Conservation (phyloP, 2,329 filamentous ascomycete genomes). For the Penicillium fuscoglaucum region DNA sequence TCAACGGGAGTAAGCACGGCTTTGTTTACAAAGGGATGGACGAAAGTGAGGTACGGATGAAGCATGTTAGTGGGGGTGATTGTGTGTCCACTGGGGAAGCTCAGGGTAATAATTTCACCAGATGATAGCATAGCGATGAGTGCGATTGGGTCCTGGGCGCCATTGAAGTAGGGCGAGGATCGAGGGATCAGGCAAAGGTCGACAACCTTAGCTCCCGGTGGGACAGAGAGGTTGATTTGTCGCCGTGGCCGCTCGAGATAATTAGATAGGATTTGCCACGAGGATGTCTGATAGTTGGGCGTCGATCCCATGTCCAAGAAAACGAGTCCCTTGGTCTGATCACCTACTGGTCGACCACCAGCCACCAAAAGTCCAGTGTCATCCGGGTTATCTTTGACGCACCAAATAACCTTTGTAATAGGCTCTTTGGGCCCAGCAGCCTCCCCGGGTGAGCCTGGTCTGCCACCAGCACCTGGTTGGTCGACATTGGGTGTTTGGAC, state of each 20-base stretch:
- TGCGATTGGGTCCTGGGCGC: conserved; percentile 87
- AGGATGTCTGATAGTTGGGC: conserved; percentile 85
- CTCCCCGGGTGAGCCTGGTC: conserved; percentile 47
- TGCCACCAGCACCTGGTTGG: conserved; percentile 56
- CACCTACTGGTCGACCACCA: conserved; percentile 70
- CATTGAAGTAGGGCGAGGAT: conserved; percentile 77
- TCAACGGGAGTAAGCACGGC: conserved; percentile 72
- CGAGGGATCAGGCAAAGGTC: conserved; percentile 85
- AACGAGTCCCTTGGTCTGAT: conserved; percentile 72
- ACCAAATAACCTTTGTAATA: conserved; percentile 81
- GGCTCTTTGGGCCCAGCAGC: conserved; percentile 67
- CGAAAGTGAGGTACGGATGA: conserved; percentile 80
- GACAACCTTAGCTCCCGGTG: conserved; percentile 71
- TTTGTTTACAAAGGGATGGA: conserved; percentile 83
- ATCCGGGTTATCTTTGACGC: conserved; percentile 88
- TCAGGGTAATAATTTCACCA: conserved; percentile 85
- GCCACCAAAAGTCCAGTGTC: conserved; percentile 87
- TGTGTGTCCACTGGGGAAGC: conserved; percentile 86
- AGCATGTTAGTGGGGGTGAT: conserved; percentile 92
- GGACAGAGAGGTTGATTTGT: conserved; percentile 70
- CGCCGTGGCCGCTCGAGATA: conserved; percentile 78
- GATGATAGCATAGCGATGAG: conserved; percentile 76
- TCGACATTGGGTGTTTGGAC: conserved; percentile 73
- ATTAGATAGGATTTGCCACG: conserved; percentile 77
- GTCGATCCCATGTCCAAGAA: conserved; percentile 88